Conservation (phyloP, 768 basidiomycete species). For the Rossbeevera mucosa region DNA sequence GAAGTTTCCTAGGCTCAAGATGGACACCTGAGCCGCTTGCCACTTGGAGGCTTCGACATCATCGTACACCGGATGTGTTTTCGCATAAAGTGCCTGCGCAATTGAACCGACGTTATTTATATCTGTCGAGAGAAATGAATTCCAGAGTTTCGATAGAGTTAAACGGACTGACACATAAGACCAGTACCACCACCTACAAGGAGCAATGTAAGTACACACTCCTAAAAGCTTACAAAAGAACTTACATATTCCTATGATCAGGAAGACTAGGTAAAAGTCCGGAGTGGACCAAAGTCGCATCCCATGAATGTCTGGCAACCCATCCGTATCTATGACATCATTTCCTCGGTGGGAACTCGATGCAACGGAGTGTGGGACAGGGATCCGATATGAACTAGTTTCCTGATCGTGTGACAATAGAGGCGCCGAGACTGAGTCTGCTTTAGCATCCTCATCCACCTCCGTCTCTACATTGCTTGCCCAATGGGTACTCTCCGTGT, state of each 20-base stretch:
- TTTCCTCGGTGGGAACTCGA: conserved; percentile 3
- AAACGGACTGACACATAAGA: conserved; percentile 56
- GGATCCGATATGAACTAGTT: conserved; percentile 20
- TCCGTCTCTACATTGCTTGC: conserved; percentile 25
- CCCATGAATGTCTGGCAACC: conserved; percentile 50
- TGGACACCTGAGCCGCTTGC: conserved; percentile 84
- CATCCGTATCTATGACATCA: conserved; percentile 18
- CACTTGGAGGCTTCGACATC: conserved; percentile 62
- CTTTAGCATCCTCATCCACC: conserved; percentile 7
- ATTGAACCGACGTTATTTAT: conserved; percentile 88
- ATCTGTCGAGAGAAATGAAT: conserved; percentile 35
- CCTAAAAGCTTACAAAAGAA: conserved; percentile 1
- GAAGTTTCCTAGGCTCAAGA: conserved; percentile 78
- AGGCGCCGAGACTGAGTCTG: conserved; percentile 18
- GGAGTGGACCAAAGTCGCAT: conserved; percentile 42
- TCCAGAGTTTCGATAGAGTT: not conserved
- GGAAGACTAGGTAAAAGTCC: conserved; percentile 65
- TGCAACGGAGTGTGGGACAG: conserved; percentile 12
- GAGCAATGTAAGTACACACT: not conserved
- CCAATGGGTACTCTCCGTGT: conserved; percentile 31
- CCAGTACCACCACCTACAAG: conserved; percentile 64
- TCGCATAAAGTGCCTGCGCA: conserved; percentile 61
- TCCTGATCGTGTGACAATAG: conserved; percentile 20
- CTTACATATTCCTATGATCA: conserved; percentile 54
- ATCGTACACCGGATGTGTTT: conserved; percentile 59